These are phyloP conservation scores for Benincasa hispida DNA, from an alignment of 306 rosid species.

Conservation along the genomic window DNA sequence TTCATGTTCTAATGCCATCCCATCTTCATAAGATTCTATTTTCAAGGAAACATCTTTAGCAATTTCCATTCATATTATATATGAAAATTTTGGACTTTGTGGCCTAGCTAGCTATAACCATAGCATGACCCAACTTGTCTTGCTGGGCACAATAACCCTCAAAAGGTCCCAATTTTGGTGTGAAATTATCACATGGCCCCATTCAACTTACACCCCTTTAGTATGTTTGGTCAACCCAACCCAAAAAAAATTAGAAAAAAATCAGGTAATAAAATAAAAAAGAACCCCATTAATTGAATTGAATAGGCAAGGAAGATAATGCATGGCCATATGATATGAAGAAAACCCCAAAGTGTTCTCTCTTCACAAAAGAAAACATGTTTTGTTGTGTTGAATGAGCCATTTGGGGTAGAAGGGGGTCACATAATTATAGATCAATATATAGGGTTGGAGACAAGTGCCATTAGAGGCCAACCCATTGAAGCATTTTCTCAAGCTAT, in stretches of 20 bases:
- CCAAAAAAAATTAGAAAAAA: neutral
- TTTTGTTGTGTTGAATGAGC: neutral
- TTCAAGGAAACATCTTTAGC: neutral
- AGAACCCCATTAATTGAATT: neutral
- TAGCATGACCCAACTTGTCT: neutral
- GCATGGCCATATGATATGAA: neutral
- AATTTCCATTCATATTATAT: neutral
- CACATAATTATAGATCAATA: neutral
- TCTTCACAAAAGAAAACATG: neutral
- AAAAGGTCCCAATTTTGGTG: neutral
- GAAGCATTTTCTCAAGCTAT: neutral
- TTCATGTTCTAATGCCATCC: neutral
- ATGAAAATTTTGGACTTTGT: neutral
- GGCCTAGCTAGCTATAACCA: neutral
- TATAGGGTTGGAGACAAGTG: neutral
- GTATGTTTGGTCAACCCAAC: neutral
- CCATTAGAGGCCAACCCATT: slow-evolving; percentile 3
- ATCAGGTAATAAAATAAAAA: too few species aligned
- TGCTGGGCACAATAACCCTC: neutral
- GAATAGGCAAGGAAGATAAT: neutral
- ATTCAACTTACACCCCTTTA: neutral
- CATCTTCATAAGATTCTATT: neutral
- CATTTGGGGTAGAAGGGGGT: too few species aligned
- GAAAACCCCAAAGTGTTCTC: neutral
- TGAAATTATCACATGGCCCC: neutral